These are phyloP conservation scores for Leccinum barrowsii DNA, from an alignment of 768 basidiomycete genomes.

Conservation along the genomic window DNA sequence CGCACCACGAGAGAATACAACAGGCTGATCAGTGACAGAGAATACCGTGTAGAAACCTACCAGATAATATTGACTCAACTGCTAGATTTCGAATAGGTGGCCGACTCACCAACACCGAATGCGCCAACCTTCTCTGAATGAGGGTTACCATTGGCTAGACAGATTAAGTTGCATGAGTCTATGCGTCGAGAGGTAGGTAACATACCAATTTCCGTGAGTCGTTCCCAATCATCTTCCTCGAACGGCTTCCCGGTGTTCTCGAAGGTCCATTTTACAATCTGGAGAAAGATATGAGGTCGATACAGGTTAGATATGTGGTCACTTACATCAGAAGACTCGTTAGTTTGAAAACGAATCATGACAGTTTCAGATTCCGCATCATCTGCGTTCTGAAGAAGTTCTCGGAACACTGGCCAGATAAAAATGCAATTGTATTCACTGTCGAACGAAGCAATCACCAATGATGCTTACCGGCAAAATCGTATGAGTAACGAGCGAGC, in stretches of 20 bases:
- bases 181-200: background rate
- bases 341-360: constrained; percentile 75
- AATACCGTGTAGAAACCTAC: constrained; percentile 73
- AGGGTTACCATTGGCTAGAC: constrained; percentile 82
- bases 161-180: background rate
- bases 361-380: constrained; percentile 54
- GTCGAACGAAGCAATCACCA: background rate
- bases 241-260: constrained; percentile 65
- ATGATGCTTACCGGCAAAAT: constrained; percentile 61
- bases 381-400: background rate
- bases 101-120: constrained; percentile 66
- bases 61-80: constrained; percentile 19
- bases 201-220: constrained; percentile 85
- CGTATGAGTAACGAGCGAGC: constrained; percentile 89
- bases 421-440: background rate
- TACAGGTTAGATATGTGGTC: constrained; percentile 21
- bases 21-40: constrained; percentile 74
- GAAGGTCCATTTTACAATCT: background rate
- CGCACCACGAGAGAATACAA: constrained; percentile 68
- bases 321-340: too few species aligned
- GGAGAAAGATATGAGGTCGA: constrained; percentile 19
- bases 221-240: constrained; percentile 80
- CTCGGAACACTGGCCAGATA: constrained; percentile 57
- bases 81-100: background rate
- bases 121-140: constrained; percentile 95